Evolutionary conservation across 257 asterid species (phyloP).

Genomic region (Capsicum chinense): DNA sequence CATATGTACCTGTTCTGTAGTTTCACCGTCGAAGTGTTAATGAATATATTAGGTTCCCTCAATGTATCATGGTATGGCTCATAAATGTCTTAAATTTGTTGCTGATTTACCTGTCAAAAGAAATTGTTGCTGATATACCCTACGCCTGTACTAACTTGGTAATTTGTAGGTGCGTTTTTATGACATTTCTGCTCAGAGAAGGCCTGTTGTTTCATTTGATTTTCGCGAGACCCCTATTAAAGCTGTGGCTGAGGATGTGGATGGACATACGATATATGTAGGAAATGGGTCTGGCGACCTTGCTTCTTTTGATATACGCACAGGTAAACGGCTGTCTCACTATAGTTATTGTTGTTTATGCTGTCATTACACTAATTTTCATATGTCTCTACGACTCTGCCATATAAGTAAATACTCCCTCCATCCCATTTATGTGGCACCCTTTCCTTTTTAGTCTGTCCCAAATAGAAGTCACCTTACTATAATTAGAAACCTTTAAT

Average conservation of each 20-base stretch:
- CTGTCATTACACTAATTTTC: background rate
- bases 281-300: slow-evolving; percentile 98
- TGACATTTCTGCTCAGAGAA: slow-evolving; percentile 91
- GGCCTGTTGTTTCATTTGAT: slow-evolving; percentile 82
- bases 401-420: background rate
- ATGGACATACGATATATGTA: slow-evolving; percentile 71
- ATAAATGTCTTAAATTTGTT: background rate
- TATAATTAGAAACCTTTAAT: too few relatives aligned
- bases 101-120: background rate
- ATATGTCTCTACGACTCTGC: background rate
- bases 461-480: too few relatives aligned
- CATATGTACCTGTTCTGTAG: background rate
- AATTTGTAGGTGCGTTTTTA: slow-evolving; percentile 78
- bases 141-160: slow-evolving; percentile 27
- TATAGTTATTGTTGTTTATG: slow-evolving; percentile 5
- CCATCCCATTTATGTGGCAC: too few relatives aligned
- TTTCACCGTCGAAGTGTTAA: background rate
- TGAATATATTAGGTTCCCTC: background rate
- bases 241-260: slow-evolving; percentile 76
- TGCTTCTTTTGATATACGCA: slow-evolving; percentile 86
- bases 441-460: too few relatives aligned
- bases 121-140: slow-evolving; percentile 20
- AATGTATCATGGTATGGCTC: background rate
- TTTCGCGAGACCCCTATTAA: slow-evolving; percentile 85
- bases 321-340: slow-evolving; percentile 51